A percentile compares a stretch with the other conserved stretches of the same genome.
phyloP scores from a whole-genome alignment of 768 basidiomycete species.

The Phallus indusiatus region DNA sequence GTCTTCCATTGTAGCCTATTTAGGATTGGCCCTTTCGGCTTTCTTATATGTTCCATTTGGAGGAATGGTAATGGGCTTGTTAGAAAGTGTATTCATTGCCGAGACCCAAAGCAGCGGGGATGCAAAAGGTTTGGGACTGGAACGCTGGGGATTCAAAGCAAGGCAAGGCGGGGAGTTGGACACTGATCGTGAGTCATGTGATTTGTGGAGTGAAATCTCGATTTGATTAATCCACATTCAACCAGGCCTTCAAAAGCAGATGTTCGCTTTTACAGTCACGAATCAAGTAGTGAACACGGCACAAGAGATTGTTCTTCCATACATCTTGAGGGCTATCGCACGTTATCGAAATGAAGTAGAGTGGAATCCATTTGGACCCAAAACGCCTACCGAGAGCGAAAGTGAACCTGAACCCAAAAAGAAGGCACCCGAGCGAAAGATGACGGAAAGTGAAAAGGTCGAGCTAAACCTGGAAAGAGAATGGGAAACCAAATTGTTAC shows the following conservation, averaged over 20 bases:
- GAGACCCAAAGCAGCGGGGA: not conserved
- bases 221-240: not conserved
- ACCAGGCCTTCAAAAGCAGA: conserved; percentile 67
- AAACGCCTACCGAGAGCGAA: conserved; percentile 4
- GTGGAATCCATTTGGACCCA: conserved; percentile 14
- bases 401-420: conserved; percentile 9
- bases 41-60: conserved; percentile 96
- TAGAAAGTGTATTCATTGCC: conserved; percentile 18
- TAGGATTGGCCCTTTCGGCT: conserved; percentile 85
- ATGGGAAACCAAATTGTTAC: conserved; percentile 67
- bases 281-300: conserved; percentile 77
- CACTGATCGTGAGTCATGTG: not conserved
- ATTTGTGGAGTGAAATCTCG: not conserved
- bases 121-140: not conserved
- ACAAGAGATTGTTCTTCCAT: conserved; percentile 75
- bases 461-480: conserved; percentile 32
- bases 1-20: conserved; percentile 82
- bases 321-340: conserved; percentile 50
- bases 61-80: conserved; percentile 62
- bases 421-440: conserved; percentile 9
- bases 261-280: conserved; percentile 89
- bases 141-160: conserved; percentile 15
- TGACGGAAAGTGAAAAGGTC: conserved; percentile 27
- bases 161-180: conserved; percentile 12
- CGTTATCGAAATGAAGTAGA: conserved; percentile 39